Base-by-base conservation (phyloP, 2,329 filamentous ascomycete genomes). In the Thelonectria rubi region DNA sequence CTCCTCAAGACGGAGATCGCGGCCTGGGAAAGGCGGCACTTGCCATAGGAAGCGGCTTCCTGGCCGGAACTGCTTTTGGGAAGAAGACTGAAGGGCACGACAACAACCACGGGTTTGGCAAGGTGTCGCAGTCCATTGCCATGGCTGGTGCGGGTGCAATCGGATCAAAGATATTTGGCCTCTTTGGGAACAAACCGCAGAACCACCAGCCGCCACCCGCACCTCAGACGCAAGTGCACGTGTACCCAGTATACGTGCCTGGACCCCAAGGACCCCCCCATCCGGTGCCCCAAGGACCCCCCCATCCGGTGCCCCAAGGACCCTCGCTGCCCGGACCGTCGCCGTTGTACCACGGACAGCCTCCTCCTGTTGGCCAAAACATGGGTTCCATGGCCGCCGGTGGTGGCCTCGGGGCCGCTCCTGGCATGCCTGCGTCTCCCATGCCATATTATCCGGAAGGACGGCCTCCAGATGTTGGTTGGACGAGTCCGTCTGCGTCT, bases 21-120 rank as follows among this genome's bases (percentile, higher is more conserved):
- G 60, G 60, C 17, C 12, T 63, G 11, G 60, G 60, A 18, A 63
- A 63, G 48, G 40, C 51, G n/a, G 60, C 60, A 7, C 51, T 63
- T 20, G 55, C 60, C 18, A 30, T 63, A 17, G 60, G 60, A 2
- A 50, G 60, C 12, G 47, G 55, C 2, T 55, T 59, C 14, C 18
- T 63, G 14, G 55, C 50, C 5, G 56, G 32, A 17, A 48, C 50
- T 12, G 32, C 49, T 39, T 43, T 58, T 9, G 32, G 49, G n/a
- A 20, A 39, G 5, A 55, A 59, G 47, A 30, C 42, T 34, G 46
- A 47, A 17, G 43, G 52, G 10, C 53, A 61, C 14, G 11, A 34
- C 26, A 40, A 58, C 26, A 18, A 55, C 7, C 50, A 60, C 39
- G 56, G 56, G 1, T 10, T 63, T 12, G 60, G 60, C 42, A 62